Evolutionary conservation across 2,329 filamentous ascomycete genomes (phyloP), one percentile per base, ranked within the genome.

Genomic region (Acrodontium crateriforme): DNA sequence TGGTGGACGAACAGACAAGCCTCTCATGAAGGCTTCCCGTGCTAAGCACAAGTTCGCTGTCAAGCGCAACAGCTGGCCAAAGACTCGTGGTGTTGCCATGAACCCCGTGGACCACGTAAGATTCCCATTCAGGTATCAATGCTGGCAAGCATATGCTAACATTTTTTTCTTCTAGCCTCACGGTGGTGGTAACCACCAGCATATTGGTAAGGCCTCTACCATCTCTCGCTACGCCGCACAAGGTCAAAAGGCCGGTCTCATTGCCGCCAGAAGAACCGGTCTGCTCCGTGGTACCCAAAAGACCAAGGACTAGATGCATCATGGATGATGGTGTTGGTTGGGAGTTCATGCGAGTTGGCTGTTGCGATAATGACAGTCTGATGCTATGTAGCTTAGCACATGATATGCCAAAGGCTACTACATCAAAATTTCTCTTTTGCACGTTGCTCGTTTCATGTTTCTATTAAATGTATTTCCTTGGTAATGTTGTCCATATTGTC

Each of bases 81-180:
- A 92, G 82, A 98, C 89, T 74, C 87, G 89, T 89, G 89, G 89
- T 94, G 89, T 98, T 78, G 89, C 89, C 67, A 98, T 98, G 89
- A 98, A 98, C 73, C 89, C 89, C 56, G 89, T 98, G 58, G 89
- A 98, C 70, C 89, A 98, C 76, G 65, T 69, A 67, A 59, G 65
- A 46, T 21, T 6, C 9, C n/a, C n/a, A n/a, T n/a, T n/a, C n/a
- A n/a, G n/a, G n/a, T n/a, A n/a, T n/a, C n/a, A n/a, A n/a, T n/a
- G n/a, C n/a, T n/a, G 4, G 20, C 20, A 17, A 5, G 15, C 6
- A 17, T 10, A 27, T n/a, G 24, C 52, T 56, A 35, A 56, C 45
- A 33, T 8, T 24, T 27, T 27, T 32, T 20, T 18, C 34, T 30
- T n/a, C 3, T 25, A 58, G 54, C 63, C 63, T 53, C 63, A 67